Percentiles rank a stretch among this genome's conserved stretches.
Evolutionary conservation across 2,329 filamentous ascomycete species (phyloP).

Genomic region (Ophiostoma fasciatum): DNA sequence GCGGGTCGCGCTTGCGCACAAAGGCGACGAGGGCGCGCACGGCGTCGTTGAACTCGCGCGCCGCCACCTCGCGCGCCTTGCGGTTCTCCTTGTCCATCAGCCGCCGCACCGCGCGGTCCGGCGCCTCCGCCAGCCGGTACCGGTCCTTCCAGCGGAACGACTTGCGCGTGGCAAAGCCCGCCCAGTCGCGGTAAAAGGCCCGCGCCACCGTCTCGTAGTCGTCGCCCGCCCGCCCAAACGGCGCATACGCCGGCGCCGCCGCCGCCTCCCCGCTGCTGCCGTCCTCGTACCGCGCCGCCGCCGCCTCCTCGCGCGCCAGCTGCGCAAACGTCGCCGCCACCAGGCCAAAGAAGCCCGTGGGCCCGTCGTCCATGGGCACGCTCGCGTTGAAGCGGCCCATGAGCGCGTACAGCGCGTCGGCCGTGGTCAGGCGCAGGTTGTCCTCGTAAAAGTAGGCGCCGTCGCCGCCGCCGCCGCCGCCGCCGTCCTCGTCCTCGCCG

Average conservation of each 20-base stretch:
- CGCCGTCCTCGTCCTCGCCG: constrained; percentile 19
- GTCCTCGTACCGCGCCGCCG: constrained; percentile 55
- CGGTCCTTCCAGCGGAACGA: constrained; percentile 81
- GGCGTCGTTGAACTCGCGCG: constrained; percentile 82
- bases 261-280: constrained; percentile 22
- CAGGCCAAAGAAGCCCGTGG: constrained; percentile 73
- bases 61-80: constrained; percentile 64
- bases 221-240: constrained; percentile 67
- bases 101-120: constrained; percentile 67
- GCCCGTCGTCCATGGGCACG: constrained; percentile 66
- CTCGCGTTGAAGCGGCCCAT: constrained; percentile 68
- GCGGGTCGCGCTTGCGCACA: constrained; percentile 78
- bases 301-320: constrained; percentile 65
- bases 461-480: constrained; percentile 24
- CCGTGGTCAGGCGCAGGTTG: constrained; percentile 61
- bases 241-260: constrained; percentile 48
- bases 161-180: constrained; percentile 69
- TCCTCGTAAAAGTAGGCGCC: constrained; percentile 29
- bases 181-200: constrained; percentile 71
- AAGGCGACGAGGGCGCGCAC: constrained; percentile 78
- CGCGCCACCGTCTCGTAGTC: constrained; percentile 62
- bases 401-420: constrained; percentile 62
- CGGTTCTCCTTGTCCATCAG: constrained; percentile 94
- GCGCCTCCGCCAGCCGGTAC: constrained; percentile 71
- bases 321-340: constrained; percentile 64